A percentile compares a stretch with the other conserved stretches of the same genome.
Evolutionary conservation across 108 stramenopile species (phyloP).

Genomic region (Nannochloropsis gaditana): DNA sequence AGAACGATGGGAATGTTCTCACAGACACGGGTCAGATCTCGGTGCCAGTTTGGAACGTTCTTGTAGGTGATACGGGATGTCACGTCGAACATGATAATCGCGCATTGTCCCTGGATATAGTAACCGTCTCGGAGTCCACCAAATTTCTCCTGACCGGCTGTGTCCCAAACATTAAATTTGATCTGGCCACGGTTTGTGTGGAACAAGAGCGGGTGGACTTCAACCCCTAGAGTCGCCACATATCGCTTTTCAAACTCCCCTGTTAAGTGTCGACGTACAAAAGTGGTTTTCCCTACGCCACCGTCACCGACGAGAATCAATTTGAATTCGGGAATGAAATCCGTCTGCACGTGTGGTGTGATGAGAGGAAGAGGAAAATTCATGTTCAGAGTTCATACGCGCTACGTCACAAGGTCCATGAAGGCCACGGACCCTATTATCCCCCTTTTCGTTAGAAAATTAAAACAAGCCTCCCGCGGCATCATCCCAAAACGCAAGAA

Average conservation of each 20-base stretch:
- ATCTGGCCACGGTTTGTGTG: conserved; percentile 98
- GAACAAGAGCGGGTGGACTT: conserved; percentile 91
- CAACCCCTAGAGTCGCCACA: conserved; percentile 64
- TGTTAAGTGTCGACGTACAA: conserved; percentile 97
- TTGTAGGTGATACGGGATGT: conserved; percentile 95
- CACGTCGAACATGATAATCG: conserved; percentile 77
- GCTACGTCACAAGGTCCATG: too few species aligned
- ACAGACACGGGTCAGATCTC: conserved; percentile 96
- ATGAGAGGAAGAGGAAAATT: neutral
- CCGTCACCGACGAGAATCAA: conserved; percentile 99
- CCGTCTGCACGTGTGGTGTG: neutral
- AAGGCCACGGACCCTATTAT: too few species aligned
- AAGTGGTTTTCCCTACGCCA: conserved; percentile 98
- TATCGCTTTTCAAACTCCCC: conserved; percentile 99
- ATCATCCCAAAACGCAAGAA: too few species aligned
- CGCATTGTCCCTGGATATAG: conserved; percentile 97
- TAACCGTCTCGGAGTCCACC: conserved; percentile 92
- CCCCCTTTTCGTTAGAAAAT: too few species aligned
- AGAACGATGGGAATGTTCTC: conserved; percentile 99
- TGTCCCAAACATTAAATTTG: conserved; percentile 99
- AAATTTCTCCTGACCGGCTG: conserved; percentile 99
- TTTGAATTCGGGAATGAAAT: conserved; percentile 91
- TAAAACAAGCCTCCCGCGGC: too few species aligned
- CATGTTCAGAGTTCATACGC: too few species aligned
- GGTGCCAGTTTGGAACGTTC: conserved; percentile 99